Base-by-base conservation (phyloP, 371 early-diverging fungal genomes). In the Mucor mucedo region DNA sequence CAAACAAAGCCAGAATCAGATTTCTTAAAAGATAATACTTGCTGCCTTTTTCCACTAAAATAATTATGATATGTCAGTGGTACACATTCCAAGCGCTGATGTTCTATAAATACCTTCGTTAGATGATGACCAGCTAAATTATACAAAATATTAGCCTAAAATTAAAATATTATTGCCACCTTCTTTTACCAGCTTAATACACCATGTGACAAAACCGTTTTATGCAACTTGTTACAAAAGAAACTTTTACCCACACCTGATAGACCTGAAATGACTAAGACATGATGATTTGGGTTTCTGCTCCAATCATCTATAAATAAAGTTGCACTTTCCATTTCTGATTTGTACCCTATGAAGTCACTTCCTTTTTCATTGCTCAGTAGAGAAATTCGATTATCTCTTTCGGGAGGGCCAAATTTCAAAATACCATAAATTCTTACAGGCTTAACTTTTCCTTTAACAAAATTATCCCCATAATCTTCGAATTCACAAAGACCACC, bases 371-470 rank as follows among this genome's bases (percentile, higher is more conserved):
- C 69, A n/a, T 65, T 10, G 50, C 68, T 63, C 16, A 69, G 39
- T 3, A 67, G 30, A 4, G 81, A 75, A 2, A 76, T 67, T 4
- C 78, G 72, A 9, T 76, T 78, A 7, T 73, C 78, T 33, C 55
- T 35, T 56, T 84, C 80, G 3, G 72, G 74, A 1, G 71, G 65
- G n/a, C 65, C 79, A 63, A 85, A 87, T 30, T 76, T 76, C 2
- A 69, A 57, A 11, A 87, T 75, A 14, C 72, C 70, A 66, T 75
- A 87, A 6, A 87, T 76, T 35, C 69, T 72, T 2, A 87, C 63
- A 2, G 87, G 85, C 28, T 82, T 80, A 1, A 66, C 50, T 65
- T 87, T 87, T 11, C 87, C 87, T 45, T 87, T 87, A 41, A 87
- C 84, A 62, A 73, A 77, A 35, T 85, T 83, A 13, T 82, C 84